These are phyloP conservation scores for Phaffia tasmanica DNA, from an alignment of 768 basidiomycete genomes.

Conservation along the genomic window DNA sequence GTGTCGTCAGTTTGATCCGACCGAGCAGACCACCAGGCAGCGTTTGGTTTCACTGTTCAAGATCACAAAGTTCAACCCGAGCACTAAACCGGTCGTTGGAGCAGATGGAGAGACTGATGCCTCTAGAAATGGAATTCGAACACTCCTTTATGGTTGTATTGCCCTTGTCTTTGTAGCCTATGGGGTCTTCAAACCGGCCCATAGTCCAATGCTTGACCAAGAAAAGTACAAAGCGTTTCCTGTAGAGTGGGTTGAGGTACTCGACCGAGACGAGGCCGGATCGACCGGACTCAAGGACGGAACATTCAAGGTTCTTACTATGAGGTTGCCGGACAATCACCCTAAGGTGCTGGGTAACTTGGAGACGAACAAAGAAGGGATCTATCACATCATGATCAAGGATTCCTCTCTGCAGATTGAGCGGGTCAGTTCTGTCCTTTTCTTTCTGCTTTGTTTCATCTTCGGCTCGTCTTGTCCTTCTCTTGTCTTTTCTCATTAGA, in stretches of 20 bases:
- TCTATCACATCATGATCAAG: conserved; percentile 26
- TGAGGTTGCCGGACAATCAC: conserved; percentile 24
- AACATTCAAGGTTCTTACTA: conserved; percentile 21
- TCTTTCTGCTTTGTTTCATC: neutral
- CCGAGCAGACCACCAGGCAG: no score
- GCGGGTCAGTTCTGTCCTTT: conserved; percentile 14
- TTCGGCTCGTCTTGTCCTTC: neutral
- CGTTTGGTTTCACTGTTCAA: conserved; percentile 1
- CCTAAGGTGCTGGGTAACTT: conserved; percentile 17
- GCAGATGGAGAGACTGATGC: neutral
- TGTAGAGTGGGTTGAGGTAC: conserved; percentile 24
- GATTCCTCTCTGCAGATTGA: conserved; percentile 23
- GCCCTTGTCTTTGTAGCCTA: neutral
- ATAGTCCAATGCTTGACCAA: conserved; percentile 17
- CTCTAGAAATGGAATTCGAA: conserved; percentile 2
- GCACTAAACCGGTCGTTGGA: neutral
- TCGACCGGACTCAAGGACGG: conserved; percentile 14
- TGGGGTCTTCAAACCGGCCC: conserved; percentile 10
- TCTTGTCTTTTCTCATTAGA: neutral
- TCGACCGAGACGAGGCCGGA: conserved; percentile 6
- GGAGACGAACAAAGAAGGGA: conserved; percentile 10
- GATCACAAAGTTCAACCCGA: neutral
- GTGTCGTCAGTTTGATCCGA: no score
- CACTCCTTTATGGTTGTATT: neutral
- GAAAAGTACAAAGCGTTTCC: conserved; percentile 20